These are phyloP conservation scores for Nitzschia sp. DNA, from an alignment of 108 stramenopile genomes.

Conservation along the genomic window DNA sequence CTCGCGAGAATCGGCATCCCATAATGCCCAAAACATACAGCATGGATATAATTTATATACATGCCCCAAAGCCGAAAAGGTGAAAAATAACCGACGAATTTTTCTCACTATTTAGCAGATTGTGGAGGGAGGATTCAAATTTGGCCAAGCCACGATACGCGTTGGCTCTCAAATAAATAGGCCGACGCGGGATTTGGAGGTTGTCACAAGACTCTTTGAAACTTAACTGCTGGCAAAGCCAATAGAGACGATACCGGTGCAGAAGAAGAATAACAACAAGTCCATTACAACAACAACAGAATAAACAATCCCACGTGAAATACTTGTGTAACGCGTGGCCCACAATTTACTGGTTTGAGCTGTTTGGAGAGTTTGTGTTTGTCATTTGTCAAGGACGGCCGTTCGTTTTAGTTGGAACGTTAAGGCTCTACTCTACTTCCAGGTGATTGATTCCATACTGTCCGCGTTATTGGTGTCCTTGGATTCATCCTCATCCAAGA, in stretches of 20 bases:
- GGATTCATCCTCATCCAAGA: neutral
- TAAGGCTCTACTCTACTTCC: too few relatives aligned
- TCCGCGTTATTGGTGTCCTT: neutral
- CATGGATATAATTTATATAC: neutral
- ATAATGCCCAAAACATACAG: neutral
- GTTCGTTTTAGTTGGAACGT: too few relatives aligned
- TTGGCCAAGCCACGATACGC: neutral
- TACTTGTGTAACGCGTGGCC: too few relatives aligned
- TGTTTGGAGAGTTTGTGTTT: too few relatives aligned
- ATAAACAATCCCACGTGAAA: neutral
- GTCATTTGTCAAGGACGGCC: too few relatives aligned
- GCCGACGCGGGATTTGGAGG: neutral
- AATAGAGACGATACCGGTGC: too few relatives aligned
- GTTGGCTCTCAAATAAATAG: neutral
- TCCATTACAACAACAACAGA: neutral
- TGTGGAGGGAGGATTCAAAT: constrained; percentile 25
- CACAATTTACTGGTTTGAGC: too few relatives aligned
- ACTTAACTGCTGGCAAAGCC: neutral
- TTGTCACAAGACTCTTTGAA: neutral
- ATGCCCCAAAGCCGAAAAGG: too few relatives aligned
- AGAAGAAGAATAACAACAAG: too few relatives aligned
- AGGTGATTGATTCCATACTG: neutral
- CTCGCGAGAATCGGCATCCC: neutral
- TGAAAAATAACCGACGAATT: constrained; percentile 2
- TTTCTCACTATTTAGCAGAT: neutral